phyloP scores from a whole-genome alignment of 2,329 filamentous ascomycete species.

The Penicillium sp. region DNA sequence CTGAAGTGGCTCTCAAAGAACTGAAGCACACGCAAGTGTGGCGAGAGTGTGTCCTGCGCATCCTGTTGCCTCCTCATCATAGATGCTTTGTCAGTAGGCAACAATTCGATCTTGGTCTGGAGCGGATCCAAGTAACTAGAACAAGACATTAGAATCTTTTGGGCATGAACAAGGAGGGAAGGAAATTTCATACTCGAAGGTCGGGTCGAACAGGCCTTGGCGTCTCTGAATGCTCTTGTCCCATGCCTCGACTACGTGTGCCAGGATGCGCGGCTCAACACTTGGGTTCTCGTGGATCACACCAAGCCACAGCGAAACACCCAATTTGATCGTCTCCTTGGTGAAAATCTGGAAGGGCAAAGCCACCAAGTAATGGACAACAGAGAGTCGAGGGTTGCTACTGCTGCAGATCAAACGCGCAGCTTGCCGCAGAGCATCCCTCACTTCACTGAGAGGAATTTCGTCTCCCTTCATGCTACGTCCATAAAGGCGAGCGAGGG shows the following conservation, averaged over 20 bases:
- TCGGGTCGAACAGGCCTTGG: slow-evolving; percentile 79
- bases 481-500: slow-evolving; percentile 74
- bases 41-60: slow-evolving; percentile 82
- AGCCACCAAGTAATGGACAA: slow-evolving; percentile 85
- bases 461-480: slow-evolving; percentile 72
- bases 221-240: slow-evolving; percentile 79
- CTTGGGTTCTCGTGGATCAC: slow-evolving; percentile 94
- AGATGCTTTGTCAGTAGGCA: slow-evolving; percentile 80
- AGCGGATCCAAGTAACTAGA: slow-evolving; percentile 80
- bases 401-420: slow-evolving; percentile 84
- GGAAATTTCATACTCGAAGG: slow-evolving; percentile 60
- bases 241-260: slow-evolving; percentile 89
- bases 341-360: slow-evolving; percentile 94
- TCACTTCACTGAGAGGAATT: slow-evolving; percentile 75
- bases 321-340: slow-evolving; percentile 93
- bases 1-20: slow-evolving; percentile 96
- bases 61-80: slow-evolving; percentile 77
- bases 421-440: slow-evolving; percentile 81
- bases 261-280: slow-evolving; percentile 83
- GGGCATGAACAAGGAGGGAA: neutral
- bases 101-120: slow-evolving; percentile 88
- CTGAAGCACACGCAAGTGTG: slow-evolving; percentile 83
- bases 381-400: slow-evolving; percentile 74
- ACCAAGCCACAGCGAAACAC: slow-evolving; percentile 93
- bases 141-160: slow-evolving; percentile 19